Evolutionary conservation across 2,329 filamentous ascomycete genomes (phyloP), one percentile per base, ranked within the genome.

Genomic region (Dothidotthia symphoricarpi): DNA sequence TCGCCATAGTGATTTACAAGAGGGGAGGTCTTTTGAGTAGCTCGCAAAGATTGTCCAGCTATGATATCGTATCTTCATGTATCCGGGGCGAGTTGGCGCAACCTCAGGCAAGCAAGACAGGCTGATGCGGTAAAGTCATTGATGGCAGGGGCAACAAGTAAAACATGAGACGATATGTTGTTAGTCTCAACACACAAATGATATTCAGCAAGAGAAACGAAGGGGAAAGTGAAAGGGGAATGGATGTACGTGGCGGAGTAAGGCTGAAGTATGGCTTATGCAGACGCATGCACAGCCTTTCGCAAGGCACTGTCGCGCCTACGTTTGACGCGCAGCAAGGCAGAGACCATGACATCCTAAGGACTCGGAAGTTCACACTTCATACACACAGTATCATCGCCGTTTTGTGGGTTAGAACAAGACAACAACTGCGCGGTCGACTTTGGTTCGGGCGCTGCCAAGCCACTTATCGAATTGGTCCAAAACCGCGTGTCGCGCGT

Each of bases 181-280:
- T n/a, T n/a, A n/a, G n/a, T n/a, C n/a, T n/a, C n/a, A n/a, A n/a
- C n/a, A n/a, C n/a, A n/a, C n/a, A n/a, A 9, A 22, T 22, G 9
- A 22, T 6, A 22, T 22, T 22, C 19, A 22, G 9, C 9, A 5
- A 5, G 22, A 24, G 10, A 6, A 16, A 22, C 16, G 12, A 10
- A 11, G 14, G 12, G 11, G 13, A 22, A 31, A 22, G 29, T 26
- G 16, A 10, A 33, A 26, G 25, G 24, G 16, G n/a, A 24, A 27
- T 14, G 35, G 30, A 15, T 19, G 22, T 16, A 25, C 13, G 14
- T 24, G 44, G 44, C 47, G 36, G 27, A 45, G 44, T 30, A 43
- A 45, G 44, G 47, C 47, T 43, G 44, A 33, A 24, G 16, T 16
- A 25, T 24, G 28, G 15, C 28, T n/a, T 17, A 15, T 31, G 30